A percentile compares a stretch with the other conserved stretches of the same genome.
Conservation (phyloP, 306 rosid species). For the Glycine soja region DNA sequence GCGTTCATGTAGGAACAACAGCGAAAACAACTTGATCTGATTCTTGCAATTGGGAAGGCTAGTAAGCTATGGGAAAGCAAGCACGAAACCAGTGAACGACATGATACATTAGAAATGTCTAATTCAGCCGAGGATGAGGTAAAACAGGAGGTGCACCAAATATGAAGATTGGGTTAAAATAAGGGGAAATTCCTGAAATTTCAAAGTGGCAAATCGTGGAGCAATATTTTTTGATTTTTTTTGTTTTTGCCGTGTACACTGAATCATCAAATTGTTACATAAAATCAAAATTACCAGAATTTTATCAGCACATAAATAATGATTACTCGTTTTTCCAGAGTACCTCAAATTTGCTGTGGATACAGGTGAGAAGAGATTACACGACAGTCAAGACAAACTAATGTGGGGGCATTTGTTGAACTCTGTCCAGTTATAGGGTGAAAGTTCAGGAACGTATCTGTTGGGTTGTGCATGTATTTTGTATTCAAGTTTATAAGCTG, state of each 20-base stretch:
- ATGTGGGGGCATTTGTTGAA: slow-evolving; percentile 25
- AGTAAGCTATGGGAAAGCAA: slow-evolving; percentile 70
- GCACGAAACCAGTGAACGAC: slow-evolving; percentile 50
- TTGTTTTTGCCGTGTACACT: slow-evolving; percentile 34
- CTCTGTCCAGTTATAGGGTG: slow-evolving; percentile 4
- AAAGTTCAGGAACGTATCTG: slow-evolving; percentile 6
- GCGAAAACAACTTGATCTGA: slow-evolving; percentile 83
- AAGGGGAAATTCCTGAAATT: slow-evolving; percentile 34
- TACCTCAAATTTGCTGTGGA: slow-evolving; percentile 40
- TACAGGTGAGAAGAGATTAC: slow-evolving; percentile 40
- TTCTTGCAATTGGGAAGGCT: slow-evolving; percentile 77
- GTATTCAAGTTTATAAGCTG: slow-evolving; percentile 31
- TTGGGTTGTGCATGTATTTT: slow-evolving; percentile 32
- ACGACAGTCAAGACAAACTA: slow-evolving; percentile 18
- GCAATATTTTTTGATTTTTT: slow-evolving; percentile 16
- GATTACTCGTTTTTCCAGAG: slow-evolving; percentile 23
- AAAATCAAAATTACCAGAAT: slow-evolving; percentile 28
- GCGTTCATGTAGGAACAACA: slow-evolving; percentile 78
- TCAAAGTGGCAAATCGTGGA: slow-evolving; percentile 29
- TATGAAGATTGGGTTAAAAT: slow-evolving; percentile 54
- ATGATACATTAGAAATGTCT: slow-evolving; percentile 39
- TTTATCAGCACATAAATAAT: slow-evolving; percentile 37
- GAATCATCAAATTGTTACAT: slow-evolving; percentile 26
- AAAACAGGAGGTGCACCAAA: slow-evolving; percentile 66
- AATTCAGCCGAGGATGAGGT: slow-evolving; percentile 54